Percentiles rank a stretch among this genome's conserved stretches.
Conservation (phyloP, 345 rosid species). For the Geranium brycei region DNA sequence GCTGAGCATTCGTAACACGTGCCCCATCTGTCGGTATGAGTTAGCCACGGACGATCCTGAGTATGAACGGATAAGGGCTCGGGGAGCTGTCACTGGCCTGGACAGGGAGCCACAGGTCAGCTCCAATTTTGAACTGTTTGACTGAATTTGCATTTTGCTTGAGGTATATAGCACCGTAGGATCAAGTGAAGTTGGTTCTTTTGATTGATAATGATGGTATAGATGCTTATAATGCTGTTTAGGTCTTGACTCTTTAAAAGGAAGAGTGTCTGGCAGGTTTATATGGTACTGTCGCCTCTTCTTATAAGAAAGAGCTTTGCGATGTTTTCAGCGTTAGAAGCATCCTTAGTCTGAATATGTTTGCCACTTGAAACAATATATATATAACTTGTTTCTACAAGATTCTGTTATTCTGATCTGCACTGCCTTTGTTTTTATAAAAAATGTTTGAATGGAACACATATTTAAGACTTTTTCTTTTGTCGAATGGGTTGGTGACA, state of each 20-base stretch:
- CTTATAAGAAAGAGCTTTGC: too few relatives aligned
- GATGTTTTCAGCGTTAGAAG: neutral
- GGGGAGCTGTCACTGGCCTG: conserved; percentile 4
- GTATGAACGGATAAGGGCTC: conserved; percentile 25
- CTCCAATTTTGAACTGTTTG: conserved; percentile 18
- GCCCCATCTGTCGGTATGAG: conserved; percentile 45
- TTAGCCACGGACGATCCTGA: conserved; percentile 41
- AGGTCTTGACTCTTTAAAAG: neutral
- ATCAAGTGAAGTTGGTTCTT: neutral
- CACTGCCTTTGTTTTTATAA: neutral
- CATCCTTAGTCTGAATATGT: neutral
- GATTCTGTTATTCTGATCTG: neutral
- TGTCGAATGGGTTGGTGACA: too few relatives aligned
- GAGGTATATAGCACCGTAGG: neutral
- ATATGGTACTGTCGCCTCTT: too few relatives aligned
- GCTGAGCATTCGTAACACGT: conserved; percentile 37
- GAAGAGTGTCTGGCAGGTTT: too few relatives aligned
- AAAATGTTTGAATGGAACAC: too few relatives aligned
- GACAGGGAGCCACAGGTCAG: conserved; percentile 13
- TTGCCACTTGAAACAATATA: neutral
- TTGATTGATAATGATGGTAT: too few relatives aligned
- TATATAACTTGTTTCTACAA: neutral
- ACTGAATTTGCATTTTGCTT: neutral
- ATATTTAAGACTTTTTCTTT: too few relatives aligned
- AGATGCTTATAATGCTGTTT: neutral